Evolutionary conservation across 257 asterid species (phyloP).

Genomic region (Lithospermum erythrorhizon): DNA sequence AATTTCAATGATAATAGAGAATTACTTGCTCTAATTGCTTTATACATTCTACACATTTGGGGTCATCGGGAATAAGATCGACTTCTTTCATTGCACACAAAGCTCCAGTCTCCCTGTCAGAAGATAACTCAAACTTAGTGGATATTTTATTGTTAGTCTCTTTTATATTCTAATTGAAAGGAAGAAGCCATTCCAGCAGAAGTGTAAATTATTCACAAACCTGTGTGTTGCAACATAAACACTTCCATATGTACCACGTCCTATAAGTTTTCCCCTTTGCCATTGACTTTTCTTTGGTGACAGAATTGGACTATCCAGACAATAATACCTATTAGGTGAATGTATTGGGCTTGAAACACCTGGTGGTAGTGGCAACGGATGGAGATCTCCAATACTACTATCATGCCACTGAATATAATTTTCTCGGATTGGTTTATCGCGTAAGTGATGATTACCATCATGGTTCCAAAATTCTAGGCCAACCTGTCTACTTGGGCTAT

Average conservation of each 20-base stretch:
- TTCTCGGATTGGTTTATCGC: conserved; percentile 39
- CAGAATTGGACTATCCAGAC: conserved; percentile 28
- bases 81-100: conserved; percentile 86
- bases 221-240: conserved; percentile 73
- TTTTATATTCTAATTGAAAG: no score
- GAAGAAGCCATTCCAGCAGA: background rate
- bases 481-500: conserved; percentile 27
- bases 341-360: conserved; percentile 31
- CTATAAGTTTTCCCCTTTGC: conserved; percentile 62
- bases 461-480: conserved; percentile 15
- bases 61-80: conserved; percentile 60
- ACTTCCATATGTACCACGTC: conserved; percentile 84
- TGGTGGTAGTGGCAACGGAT: conserved; percentile 82
- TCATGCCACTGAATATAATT: conserved; percentile 26
- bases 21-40: conserved; percentile 77
- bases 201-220: conserved; percentile 23
- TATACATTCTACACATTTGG: conserved; percentile 53
- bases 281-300: conserved; percentile 55
- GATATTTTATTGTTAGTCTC: background rate
- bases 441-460: conserved; percentile 15
- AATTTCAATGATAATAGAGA: conserved; percentile 12
- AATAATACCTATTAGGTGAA: conserved; percentile 18
- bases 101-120: conserved; percentile 80
- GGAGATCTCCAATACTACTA: conserved; percentile 29
- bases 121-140: conserved; percentile 4